These are phyloP conservation scores for Fusarium hainanense DNA, from an alignment of 2,329 filamentous ascomycete genomes.

Conservation along the genomic window DNA sequence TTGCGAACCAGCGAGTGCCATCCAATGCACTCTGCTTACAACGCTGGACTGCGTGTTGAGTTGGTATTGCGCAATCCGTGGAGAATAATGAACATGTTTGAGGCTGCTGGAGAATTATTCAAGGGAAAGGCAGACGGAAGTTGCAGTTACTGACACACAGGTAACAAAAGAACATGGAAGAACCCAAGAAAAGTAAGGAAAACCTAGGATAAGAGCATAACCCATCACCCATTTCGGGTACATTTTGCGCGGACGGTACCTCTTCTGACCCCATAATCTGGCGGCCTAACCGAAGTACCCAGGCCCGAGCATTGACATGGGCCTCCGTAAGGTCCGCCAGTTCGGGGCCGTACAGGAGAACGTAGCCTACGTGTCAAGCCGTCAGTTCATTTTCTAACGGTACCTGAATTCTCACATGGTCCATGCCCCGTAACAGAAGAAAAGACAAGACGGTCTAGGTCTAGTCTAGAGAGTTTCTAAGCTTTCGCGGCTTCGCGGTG, in stretches of 20 bases:
- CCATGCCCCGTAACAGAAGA: neutral
- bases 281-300: constrained; percentile 36
- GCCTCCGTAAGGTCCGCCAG: constrained; percentile 10
- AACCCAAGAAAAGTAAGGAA: constrained; percentile 12
- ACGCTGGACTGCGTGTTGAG: neutral
- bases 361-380: constrained; percentile 3
- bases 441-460: neutral
- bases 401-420: neutral
- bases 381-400: neutral
- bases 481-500: constrained; percentile 39
- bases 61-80: constrained; percentile 12
- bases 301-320: constrained; percentile 31
- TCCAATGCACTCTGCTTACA: constrained; percentile 20
- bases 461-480: constrained; percentile 11
- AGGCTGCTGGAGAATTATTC: neutral
- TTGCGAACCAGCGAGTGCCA: constrained; percentile 18
- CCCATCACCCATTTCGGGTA: constrained; percentile 28
- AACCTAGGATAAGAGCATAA: constrained; percentile 14
- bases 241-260: constrained; percentile 22
- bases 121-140: constrained; percentile 2
- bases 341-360: constrained; percentile 16
- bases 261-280: constrained; percentile 4
- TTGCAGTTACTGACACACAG: constrained; percentile 12
- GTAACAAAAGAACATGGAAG: constrained; percentile 1
- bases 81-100: neutral